These are phyloP conservation scores for Rhodotorula sp. DNA, from an alignment of 1,284 basidiomycete genomes.

Conservation along the genomic window DNA sequence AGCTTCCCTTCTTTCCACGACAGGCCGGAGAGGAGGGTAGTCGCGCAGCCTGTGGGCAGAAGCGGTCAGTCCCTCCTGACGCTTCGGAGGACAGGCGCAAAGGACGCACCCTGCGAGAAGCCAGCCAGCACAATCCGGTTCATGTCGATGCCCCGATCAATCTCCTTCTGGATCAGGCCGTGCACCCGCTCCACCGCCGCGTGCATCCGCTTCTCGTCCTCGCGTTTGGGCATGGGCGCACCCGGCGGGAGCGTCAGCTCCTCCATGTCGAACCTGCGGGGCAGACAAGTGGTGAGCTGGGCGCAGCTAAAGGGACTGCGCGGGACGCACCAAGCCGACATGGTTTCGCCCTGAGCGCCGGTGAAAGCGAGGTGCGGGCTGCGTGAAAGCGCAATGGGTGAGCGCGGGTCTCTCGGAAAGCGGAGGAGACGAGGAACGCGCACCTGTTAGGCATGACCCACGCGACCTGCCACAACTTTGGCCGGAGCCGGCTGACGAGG, in stretches of 20 bases:
- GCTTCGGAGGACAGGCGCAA: fast-evolving
- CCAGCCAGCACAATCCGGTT: conserved; percentile 62
- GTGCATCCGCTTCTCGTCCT: conserved; percentile 70
- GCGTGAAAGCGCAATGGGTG: too few relatives aligned
- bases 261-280: conserved; percentile 73
- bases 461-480: conserved; percentile 18
- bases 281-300: background rate
- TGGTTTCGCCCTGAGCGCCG: conserved; percentile 59
- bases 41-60: conserved; percentile 53
- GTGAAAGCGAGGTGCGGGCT: conserved; percentile 64
- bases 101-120: conserved; percentile 68
- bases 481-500: background rate
- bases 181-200: conserved; percentile 65
- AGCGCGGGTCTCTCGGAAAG: too few relatives aligned
- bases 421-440: conserved; percentile 65
- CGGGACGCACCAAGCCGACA: conserved; percentile 66
- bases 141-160: conserved; percentile 65
- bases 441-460: conserved; percentile 41
- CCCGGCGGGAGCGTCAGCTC: background rate
- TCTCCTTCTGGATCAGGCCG: conserved; percentile 70
- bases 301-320: background rate
- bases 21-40: conserved; percentile 67
- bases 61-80: background rate
- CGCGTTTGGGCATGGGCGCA: conserved; percentile 61
- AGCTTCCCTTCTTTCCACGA: conserved; percentile 65